These are phyloP conservation scores for Chlamydomonas applanata DNA, from an alignment of 139 green algal species.

Conservation along the genomic window DNA sequence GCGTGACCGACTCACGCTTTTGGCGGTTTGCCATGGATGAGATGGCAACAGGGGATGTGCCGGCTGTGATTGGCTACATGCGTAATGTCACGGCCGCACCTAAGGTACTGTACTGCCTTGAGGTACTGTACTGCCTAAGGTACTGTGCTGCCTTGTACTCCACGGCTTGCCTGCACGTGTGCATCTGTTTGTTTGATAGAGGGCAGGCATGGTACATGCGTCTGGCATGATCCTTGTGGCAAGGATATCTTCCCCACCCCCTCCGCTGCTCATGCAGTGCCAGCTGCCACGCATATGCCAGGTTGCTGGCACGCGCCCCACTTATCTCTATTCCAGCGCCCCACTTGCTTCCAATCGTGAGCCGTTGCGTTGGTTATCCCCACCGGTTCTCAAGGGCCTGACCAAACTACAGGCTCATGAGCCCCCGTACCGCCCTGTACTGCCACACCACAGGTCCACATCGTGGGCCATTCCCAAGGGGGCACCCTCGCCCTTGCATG, in stretches of 20 bases:
- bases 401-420: too few species aligned
- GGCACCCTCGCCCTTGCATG: conserved; percentile 49
- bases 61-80: conserved; percentile 55
- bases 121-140: not conserved
- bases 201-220: too few species aligned
- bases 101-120: not conserved
- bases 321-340: too few species aligned
- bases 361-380: too few species aligned
- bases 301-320: too few species aligned
- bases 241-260: too few species aligned
- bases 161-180: not conserved
- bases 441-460: conserved; percentile 18
- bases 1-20: conserved; percentile 14
- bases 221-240: too few species aligned
- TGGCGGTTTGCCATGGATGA: conserved; percentile 38
- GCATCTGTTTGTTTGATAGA: not conserved
- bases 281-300: too few species aligned
- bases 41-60: conserved; percentile 66
- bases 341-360: too few species aligned
- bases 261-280: too few species aligned
- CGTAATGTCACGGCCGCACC: conserved; percentile 36
- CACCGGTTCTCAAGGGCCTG: too few species aligned
- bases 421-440: too few species aligned
- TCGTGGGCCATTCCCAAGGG: conserved; percentile 56
- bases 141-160: not conserved